Percentiles rank a stretch among this genome's conserved stretches.
Evolutionary conservation across 1,284 basidiomycete species (phyloP).

Genomic region (Ceratobasidium sp.): DNA sequence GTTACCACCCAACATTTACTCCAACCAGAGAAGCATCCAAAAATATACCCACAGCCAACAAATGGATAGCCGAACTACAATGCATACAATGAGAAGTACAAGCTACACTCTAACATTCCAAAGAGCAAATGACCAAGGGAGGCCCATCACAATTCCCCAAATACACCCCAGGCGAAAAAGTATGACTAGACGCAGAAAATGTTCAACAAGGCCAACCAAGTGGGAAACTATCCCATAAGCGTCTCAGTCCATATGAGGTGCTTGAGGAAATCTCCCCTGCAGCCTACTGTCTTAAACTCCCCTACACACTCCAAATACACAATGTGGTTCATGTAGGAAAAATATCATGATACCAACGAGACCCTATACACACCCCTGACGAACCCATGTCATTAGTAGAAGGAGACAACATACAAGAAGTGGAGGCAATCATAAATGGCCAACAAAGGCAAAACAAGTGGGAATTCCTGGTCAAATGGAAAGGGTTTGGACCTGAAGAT

Average conservation of each 20-base stretch:
- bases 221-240: conserved; percentile 56
- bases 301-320: conserved; percentile 56
- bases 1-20: conserved; percentile 55
- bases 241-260: conserved; percentile 59
- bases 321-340: conserved; percentile 57
- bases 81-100: background rate
- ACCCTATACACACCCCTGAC: conserved; percentile 35
- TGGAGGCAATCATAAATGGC: conserved; percentile 49
- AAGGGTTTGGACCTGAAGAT: background rate
- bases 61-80: background rate
- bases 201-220: conserved; percentile 54
- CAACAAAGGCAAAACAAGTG: background rate
- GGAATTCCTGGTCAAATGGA: conserved; percentile 4
- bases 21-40: no score
- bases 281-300: conserved; percentile 57
- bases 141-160: background rate
- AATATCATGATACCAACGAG: conserved; percentile 50
- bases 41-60: background rate
- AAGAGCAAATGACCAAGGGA: background rate
- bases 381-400: background rate
- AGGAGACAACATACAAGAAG: conserved; percentile 47
- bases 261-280: conserved; percentile 51
- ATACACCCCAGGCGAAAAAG: background rate
- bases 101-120: background rate
- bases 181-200: conserved; percentile 55